phyloP scores from a whole-genome alignment of 1,139 yeast species.

The Komagataea norvegica region DNA sequence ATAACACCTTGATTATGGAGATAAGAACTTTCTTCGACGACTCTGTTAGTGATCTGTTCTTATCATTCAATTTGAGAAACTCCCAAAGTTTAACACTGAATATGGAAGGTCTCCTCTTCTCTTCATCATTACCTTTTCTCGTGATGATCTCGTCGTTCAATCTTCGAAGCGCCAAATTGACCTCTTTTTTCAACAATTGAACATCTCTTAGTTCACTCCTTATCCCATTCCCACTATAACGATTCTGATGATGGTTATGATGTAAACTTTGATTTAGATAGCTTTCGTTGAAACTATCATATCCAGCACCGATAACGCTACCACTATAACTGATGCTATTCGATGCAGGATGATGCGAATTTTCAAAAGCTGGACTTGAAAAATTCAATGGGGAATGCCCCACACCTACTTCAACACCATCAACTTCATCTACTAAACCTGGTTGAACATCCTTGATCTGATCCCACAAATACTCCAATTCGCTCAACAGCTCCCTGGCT shows the following conservation, averaged over 20 bases:
- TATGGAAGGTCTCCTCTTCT: neutral
- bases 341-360: constrained; percentile 6
- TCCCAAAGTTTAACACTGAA: constrained; percentile 1
- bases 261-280: constrained; percentile 15
- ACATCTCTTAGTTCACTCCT: constrained; percentile 20
- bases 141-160: constrained; percentile 18
- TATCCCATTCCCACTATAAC: constrained; percentile 6
- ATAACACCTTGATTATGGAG: constrained; percentile 8
- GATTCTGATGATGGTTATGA: constrained; percentile 9
- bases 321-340: constrained; percentile 12
- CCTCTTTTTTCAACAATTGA: constrained; percentile 20
- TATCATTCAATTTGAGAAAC: constrained; percentile 2
- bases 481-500: constrained; percentile 60
- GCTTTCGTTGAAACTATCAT: constrained; percentile 12
- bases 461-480: constrained; percentile 70
- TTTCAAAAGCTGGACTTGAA: constrained; percentile 8
- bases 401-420: constrained; percentile 2
- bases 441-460: constrained; percentile 54
- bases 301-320: constrained; percentile 8
- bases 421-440: constrained; percentile 6
- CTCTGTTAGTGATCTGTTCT: constrained; percentile 2
- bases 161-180: constrained; percentile 17
- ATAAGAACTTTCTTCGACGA: constrained; percentile 15
- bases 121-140: constrained; percentile 1
- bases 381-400: constrained; percentile 7